Conservation (phyloP, 148 eudicot species). For the Rhododendron simsii region DNA sequence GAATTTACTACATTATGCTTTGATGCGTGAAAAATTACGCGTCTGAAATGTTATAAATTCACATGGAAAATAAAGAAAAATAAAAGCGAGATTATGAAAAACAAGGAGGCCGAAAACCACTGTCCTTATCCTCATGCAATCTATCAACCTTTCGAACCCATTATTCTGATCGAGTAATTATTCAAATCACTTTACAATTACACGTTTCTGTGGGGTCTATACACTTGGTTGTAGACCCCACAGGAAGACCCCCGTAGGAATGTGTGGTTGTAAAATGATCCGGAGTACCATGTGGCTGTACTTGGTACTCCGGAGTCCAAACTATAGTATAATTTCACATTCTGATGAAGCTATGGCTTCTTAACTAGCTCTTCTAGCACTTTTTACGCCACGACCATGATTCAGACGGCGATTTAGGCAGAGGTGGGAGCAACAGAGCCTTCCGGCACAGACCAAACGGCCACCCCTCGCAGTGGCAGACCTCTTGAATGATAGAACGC, state of each 20-base stretch:
- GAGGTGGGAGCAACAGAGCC: constrained; percentile 78
- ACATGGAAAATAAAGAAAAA: neutral
- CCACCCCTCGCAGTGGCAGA: constrained; percentile 82
- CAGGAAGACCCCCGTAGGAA: too few species aligned
- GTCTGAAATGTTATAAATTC: neutral
- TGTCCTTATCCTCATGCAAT: neutral
- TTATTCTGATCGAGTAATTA: neutral
- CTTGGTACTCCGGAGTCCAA: too few species aligned
- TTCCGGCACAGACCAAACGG: constrained; percentile 82
- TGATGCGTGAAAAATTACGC: neutral
- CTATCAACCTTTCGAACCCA: neutral
- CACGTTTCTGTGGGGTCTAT: too few species aligned
- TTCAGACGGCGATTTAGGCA: constrained; percentile 83
- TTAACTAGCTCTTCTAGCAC: constrained; percentile 17
- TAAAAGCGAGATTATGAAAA: neutral
- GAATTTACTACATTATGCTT: neutral
- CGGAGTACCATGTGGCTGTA: too few species aligned
- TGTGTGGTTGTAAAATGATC: too few species aligned
- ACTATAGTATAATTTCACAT: neutral
- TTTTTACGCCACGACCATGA: constrained; percentile 86
- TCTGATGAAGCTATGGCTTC: neutral
- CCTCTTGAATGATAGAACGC: constrained; percentile 49
- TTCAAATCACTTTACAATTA: too few species aligned
- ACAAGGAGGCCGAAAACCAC: neutral
- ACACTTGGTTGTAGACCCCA: too few species aligned